A percentile compares a stretch with the other conserved stretches of the same genome.
Evolutionary conservation across 495 filamentous ascomycete genomes (phyloP).

Genomic region (Daldinia decipiens): DNA sequence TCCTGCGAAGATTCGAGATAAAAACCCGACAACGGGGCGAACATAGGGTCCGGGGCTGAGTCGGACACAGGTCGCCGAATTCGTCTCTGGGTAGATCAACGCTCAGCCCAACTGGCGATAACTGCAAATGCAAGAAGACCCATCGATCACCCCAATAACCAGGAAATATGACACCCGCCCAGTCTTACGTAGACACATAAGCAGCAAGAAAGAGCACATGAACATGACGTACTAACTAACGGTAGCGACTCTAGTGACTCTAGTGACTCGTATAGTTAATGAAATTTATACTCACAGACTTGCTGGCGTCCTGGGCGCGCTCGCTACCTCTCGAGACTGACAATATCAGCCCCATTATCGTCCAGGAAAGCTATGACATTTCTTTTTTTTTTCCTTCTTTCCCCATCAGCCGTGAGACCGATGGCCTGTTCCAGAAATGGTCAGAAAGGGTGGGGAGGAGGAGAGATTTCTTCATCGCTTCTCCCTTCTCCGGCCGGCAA

Average conservation of each 20-base stretch:
- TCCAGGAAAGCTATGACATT: conserved; percentile 13
- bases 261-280: conserved; percentile 30
- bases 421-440: conserved; percentile 26
- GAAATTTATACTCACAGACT: conserved; percentile 15
- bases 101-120: conserved; percentile 29
- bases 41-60: conserved; percentile 14
- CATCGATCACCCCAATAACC: conserved; percentile 28
- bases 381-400: not conserved
- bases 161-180: conserved; percentile 26
- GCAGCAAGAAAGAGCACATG: conserved; percentile 18
- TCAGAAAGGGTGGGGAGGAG: conserved; percentile 16
- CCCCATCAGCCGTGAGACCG: conserved; percentile 32
- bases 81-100: conserved; percentile 14
- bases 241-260: no score
- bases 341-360: conserved; percentile 23
- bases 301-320: conserved; percentile 4
- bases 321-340: conserved; percentile 3
- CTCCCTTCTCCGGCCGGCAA: conserved; percentile 40
- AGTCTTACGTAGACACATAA: conserved; percentile 44
- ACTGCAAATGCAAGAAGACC: conserved; percentile 27
- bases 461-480: conserved; percentile 36
- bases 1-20: conserved; percentile 18
- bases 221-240: conserved; percentile 25
- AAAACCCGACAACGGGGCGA: conserved; percentile 2
- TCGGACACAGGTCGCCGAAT: conserved; percentile 26